These are phyloP conservation scores for Suillus decipiens DNA, from an alignment of 768 basidiomycete species.

Conservation along the genomic window DNA sequence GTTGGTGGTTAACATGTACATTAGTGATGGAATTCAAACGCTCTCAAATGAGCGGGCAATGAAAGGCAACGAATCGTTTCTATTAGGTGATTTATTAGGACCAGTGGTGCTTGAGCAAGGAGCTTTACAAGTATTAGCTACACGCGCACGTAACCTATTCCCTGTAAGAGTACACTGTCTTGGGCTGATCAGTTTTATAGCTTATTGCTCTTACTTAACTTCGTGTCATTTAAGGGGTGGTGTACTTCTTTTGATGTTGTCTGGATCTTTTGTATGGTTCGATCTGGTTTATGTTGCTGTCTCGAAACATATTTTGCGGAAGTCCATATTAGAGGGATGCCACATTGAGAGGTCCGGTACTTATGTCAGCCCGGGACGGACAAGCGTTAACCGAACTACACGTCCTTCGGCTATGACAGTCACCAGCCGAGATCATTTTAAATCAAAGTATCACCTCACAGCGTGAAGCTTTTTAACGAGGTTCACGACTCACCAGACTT, in stretches of 20 bases:
- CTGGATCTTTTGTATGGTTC: neutral
- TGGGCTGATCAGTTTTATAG: too few relatives aligned
- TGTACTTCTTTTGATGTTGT: neutral
- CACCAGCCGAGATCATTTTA: neutral
- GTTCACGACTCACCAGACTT: neutral
- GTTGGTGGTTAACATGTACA: neutral
- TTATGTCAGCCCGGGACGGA: too few relatives aligned
- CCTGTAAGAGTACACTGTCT: too few relatives aligned
- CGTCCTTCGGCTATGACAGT: neutral
- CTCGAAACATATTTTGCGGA: neutral
- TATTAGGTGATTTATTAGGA: neutral
- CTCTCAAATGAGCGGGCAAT: neutral
- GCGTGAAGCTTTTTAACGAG: neutral
- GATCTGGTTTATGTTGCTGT: neutral
- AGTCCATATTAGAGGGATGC: too few relatives aligned
- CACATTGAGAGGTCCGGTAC: neutral
- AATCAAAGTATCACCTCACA: neutral
- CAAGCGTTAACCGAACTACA: neutral
- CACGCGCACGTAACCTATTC: too few relatives aligned
- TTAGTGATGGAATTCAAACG: neutral
- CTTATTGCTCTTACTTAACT: conserved; percentile 49
- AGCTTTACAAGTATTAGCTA: neutral
- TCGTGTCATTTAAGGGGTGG: conserved; percentile 64
- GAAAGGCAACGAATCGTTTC: neutral
- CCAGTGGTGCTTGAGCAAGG: neutral